A percentile compares a stretch with the other conserved stretches of the same genome.
These are phyloP conservation scores for Sphagnum tenellum DNA, from an alignment of 225 moss, liverwort and hornwort species.

Conservation along the genomic window DNA sequence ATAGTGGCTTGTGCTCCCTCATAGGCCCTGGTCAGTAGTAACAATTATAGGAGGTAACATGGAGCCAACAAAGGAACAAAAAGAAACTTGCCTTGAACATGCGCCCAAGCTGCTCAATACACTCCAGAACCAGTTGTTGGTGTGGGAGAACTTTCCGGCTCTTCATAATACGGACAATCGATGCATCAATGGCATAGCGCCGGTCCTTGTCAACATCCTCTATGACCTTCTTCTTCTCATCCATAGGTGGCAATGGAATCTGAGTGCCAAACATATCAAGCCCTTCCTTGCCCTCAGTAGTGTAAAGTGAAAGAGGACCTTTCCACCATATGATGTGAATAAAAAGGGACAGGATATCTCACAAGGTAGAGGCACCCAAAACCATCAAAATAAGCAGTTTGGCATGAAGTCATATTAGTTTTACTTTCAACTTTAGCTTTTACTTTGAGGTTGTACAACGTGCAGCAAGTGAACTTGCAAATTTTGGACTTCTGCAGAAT, in stretches of 20 bases:
- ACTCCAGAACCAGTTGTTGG: constrained; percentile 85
- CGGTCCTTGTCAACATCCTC: constrained; percentile 99
- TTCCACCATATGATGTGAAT: not conserved
- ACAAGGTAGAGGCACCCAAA: too few relatives aligned
- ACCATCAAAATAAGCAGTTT: too few relatives aligned
- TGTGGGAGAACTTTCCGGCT: constrained; percentile 90
- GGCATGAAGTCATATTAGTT: too few relatives aligned
- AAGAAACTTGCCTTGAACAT: constrained; percentile 74
- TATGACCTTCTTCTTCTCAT: constrained; percentile 99
- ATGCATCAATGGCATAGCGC: constrained; percentile 97
- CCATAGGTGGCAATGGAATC: constrained; percentile 97
- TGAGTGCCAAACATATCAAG: constrained; percentile 3
- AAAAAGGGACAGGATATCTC: too few relatives aligned
- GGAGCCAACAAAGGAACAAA: not conserved
- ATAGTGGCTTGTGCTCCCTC: too few relatives aligned
- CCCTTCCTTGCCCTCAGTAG: too few relatives aligned
- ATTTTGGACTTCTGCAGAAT: too few relatives aligned
- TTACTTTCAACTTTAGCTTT: too few relatives aligned
- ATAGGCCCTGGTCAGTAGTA: too few relatives aligned
- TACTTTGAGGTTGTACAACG: too few relatives aligned
- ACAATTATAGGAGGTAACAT: too few relatives aligned
- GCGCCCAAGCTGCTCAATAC: constrained; percentile 97
- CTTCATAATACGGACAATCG: constrained; percentile 97
- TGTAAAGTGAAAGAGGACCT: not conserved
- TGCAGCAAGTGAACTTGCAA: too few relatives aligned